Base-by-base conservation (phyloP, 352 stramenopile species). In the Globisporangium radiosum region DNA sequence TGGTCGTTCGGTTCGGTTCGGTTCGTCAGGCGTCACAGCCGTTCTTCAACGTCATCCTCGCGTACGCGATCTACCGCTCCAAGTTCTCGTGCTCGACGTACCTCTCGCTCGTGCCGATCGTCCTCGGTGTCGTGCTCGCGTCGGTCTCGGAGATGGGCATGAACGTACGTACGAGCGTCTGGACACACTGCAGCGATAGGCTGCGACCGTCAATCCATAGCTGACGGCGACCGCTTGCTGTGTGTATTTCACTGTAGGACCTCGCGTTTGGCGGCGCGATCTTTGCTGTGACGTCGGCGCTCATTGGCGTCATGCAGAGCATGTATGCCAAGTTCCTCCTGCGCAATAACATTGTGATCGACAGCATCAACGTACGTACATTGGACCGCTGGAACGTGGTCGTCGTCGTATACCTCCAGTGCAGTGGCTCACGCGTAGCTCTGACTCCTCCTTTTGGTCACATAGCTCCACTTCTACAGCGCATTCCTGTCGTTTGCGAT, bases 281-380 rank as follows among this genome's bases (percentile, higher is more conserved):
- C 47, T 93, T 91, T 59, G 85, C 85, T 10, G 69, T 93, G 3
- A 78, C 69, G 33, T 90, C 85, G 13, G 81, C 85, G 7, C 60
- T 94, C 51, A 69, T 92, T 33, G 83, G 85, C 42, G 85, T 94
- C 19, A 85, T 94, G 72, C 80, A 90, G 65, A 94, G 85, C 64
- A 94, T 94, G 85, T 94, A 91, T 54, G 81, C 85, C 56, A 94
- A 94, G 66, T 93, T 88, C 52, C 66, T 94, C 7, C 66, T 94
- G 25, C 81, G 85, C 39, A 87, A 81, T 37, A 72, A 69, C n/a
- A 88, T 85, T 25, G 69, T 94, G 15, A 60, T 81, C 14, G 85
- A 92, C 66, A 91, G 77, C 55, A 74, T 91, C 68, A 94, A 94
- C 60, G 85, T 94, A 75, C 57, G 80, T 56, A 9, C 25, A 25